Evolutionary conservation across 2,329 filamentous ascomycete species (phyloP).

Genomic region (Botrytis fabae): DNA sequence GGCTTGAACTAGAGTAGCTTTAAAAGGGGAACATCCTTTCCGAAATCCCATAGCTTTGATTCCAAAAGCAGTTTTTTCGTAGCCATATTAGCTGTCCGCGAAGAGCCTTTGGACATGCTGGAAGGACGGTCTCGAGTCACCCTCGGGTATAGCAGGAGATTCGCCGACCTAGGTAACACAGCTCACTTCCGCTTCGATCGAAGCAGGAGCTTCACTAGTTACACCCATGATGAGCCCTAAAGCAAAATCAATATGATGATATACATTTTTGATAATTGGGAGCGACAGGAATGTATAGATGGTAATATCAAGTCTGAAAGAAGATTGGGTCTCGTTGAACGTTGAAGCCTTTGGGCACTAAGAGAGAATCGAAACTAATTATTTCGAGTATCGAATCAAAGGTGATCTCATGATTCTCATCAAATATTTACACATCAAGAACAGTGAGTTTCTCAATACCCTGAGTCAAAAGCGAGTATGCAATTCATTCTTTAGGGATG

Average conservation of each 20-base stretch:
- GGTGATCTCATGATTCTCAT: background rate
- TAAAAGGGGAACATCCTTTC: slow-evolving; percentile 36
- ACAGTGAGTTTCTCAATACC: too few species aligned
- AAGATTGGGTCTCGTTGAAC: slow-evolving; percentile 21
- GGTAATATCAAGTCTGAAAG: slow-evolving; percentile 13
- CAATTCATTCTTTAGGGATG: too few species aligned
- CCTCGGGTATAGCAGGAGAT: background rate
- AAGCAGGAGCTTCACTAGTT: too few species aligned
- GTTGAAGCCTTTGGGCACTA: slow-evolving; percentile 10
- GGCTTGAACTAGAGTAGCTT: slow-evolving; percentile 39
- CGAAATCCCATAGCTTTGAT: slow-evolving; percentile 35
- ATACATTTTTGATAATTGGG: too few species aligned
- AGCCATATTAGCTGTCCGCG: background rate
- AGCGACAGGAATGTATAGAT: too few species aligned
- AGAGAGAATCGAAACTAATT: slow-evolving; percentile 21
- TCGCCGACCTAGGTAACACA: background rate
- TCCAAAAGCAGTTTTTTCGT: slow-evolving; percentile 10
- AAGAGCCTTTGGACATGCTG: background rate
- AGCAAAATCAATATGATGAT: too few species aligned
- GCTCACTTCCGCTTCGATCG: background rate
- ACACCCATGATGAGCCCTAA: too few species aligned
- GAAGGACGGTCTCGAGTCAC: background rate
- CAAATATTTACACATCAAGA: too few species aligned
- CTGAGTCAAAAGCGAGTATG: too few species aligned
- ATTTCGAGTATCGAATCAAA: slow-evolving; percentile 4